Base-by-base conservation (phyloP, 495 filamentous ascomycete genomes). In the Penicillium verhagenii region DNA sequence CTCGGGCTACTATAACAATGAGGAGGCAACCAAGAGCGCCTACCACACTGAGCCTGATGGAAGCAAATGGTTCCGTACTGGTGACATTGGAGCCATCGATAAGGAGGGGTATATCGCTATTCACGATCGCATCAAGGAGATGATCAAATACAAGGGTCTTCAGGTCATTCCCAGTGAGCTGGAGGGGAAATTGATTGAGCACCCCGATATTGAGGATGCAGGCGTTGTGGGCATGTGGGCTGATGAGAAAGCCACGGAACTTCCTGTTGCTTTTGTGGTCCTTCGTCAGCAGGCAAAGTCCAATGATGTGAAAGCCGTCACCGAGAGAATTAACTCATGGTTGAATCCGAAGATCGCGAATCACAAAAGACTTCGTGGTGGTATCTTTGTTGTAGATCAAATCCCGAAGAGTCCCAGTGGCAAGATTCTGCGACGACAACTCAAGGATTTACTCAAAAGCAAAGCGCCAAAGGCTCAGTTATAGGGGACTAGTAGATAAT, bases 121-220 rank as follows among this genome's bases (percentile, higher is more conserved):
- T 60, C 87, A 85, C 0, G 88, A 90, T 56, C 81, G 88, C 6
- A 75, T 88, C 21, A 92, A 92, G 75, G 88, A 91, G 66, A 68
- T 92, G 58, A 91, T 92, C 68, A 91, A 91, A 68, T 90, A 90
- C 65, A 76, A 79, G 50, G 89, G 89, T 16, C 86, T 90, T 64
- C 89, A 91, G 60, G 88, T 92, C 16, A 77, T 89, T 6, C 89
- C 89, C 0, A 87, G 89, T 11, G 90, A 94, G 59, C 75, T 93
- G 2, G 90, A 92, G 58, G 86, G 82, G 9, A 60, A 88, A 10
- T 70, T 94, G 1, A 54, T 85, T 2, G 73, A 76, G 2, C 88
- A 93, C 66, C 71, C 75, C 1, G 77, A 84, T n/a, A 72, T 95
- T 19, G 78, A 81, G 4, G 90, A 95, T 63, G 86, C 80, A 0